These are phyloP conservation scores for Quercus suber DNA, from an alignment of 306 rosid genomes.

Conservation along the genomic window DNA sequence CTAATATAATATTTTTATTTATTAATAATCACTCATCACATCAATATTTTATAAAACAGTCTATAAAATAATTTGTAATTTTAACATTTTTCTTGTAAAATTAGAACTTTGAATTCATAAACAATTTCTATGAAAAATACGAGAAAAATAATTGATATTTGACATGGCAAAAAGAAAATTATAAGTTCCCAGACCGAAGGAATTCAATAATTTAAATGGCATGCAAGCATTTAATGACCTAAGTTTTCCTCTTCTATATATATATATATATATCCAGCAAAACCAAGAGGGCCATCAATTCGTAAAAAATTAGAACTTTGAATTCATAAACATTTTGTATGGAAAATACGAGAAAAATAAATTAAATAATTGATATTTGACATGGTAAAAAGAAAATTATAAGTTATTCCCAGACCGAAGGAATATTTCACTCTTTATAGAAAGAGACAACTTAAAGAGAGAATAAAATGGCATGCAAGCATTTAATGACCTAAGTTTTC, in stretches of 20 bases:
- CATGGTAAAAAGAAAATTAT: background rate
- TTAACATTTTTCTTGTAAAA: no score
- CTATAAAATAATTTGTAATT: no score
- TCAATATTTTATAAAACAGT: accelerated
- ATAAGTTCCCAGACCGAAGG: background rate
- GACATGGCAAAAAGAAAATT: background rate
- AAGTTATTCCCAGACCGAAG: background rate
- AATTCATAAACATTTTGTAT: no score
- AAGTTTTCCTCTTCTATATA: background rate
- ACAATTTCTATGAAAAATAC: no score
- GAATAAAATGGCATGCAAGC: background rate
- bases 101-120: no score
- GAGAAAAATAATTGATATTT: background rate
- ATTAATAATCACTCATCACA: no score
- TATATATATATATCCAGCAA: background rate
- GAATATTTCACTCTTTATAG: background rate
- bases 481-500: background rate
- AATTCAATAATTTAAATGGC: background rate
- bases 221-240: background rate
- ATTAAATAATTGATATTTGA: background rate
- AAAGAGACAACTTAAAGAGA: background rate
- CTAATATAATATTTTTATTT: no score
- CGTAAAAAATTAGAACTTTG: no score
- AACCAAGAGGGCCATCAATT: no score
- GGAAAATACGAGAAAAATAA: no score